Evolutionary conservation across 2,329 filamentous ascomycete species (phyloP), one percentile per base, ranked within the genome.

Genomic region (Fusarium sororula): DNA sequence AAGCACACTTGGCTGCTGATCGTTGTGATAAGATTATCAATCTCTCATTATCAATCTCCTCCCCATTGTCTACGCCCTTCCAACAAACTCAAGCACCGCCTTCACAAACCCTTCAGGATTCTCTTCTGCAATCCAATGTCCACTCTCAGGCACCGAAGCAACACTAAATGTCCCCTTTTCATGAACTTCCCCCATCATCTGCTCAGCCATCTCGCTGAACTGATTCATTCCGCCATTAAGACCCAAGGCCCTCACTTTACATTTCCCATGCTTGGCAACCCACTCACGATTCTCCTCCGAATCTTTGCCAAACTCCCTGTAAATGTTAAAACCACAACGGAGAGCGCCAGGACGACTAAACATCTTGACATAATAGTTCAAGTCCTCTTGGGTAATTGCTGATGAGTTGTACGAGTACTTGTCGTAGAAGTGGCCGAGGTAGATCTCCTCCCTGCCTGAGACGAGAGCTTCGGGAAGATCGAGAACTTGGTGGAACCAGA

Each of bases 11-110:
- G 51, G 39, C 26, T 44, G 41, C 17, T 51, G 72, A 74, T 73
- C n/a, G 28, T 47, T 71, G 54, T 32, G 71, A 74, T 74, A 74
- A 72, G 71, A 72, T 74, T 68, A 74, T 74, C 70, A 50, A 47
- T 53, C n/a, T 15, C 17, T 22, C 13, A 37, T 55, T 39, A 35
- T 30, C 56, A 22, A 35, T 64, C 26, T 41, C 37, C 30, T 11
- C 28, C 28, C 6, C 35, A 37, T 37, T 37, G 35, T 37, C 45
- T 38, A 67, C 32, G 48, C 39, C 35, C 57, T 64, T 30, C 39
- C 54, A 30, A 72, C 26, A 45, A 72, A 68, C 8, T 68, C 64
- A 42, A 72, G 28, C 9, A 68, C 58, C 9, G 42, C 26, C 26
- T 37, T 47, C 17, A 66, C 58, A 51, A 72, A 68, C 22, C 55